phyloP scores from a whole-genome alignment of 805 yeast species.

The Yamadazyma philogaea region DNA sequence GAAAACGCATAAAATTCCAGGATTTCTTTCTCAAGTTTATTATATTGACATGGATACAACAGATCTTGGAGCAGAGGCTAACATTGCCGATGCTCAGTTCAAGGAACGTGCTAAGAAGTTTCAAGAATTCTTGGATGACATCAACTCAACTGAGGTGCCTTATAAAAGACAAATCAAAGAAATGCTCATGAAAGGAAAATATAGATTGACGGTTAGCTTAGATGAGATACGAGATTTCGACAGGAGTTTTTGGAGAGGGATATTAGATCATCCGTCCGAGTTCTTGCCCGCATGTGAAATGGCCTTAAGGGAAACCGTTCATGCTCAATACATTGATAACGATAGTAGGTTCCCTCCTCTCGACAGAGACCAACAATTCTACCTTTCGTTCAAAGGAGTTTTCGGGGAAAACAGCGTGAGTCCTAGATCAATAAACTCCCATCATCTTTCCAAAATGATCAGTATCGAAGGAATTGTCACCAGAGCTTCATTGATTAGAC shows the following conservation, averaged over 20 bases:
- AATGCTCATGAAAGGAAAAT: conserved; percentile 65
- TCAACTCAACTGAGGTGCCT: conserved; percentile 49
- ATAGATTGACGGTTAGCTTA: conserved; percentile 68
- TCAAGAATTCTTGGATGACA: conserved; percentile 75
- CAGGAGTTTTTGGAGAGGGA: conserved; percentile 70
- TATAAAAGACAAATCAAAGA: conserved; percentile 69
- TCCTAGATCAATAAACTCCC: conserved; percentile 82
- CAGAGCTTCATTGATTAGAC: conserved; percentile 87
- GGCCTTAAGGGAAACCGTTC: conserved; percentile 77
- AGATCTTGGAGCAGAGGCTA: conserved; percentile 8
- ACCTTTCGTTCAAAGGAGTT: conserved; percentile 82
- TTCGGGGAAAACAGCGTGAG: conserved; percentile 85
- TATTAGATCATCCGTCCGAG: conserved; percentile 75
- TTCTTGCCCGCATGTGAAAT: conserved; percentile 85
- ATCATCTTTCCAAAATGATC: conserved; percentile 73
- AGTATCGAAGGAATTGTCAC: conserved; percentile 95
- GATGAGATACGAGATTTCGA: conserved; percentile 90
- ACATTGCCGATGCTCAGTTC: conserved; percentile 47
- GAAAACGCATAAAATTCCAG: background rate
- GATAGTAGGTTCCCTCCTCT: conserved; percentile 48
- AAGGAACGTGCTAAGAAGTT: conserved; percentile 85
- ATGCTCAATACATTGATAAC: conserved; percentile 64
- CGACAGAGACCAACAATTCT: conserved; percentile 61
- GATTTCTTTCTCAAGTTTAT: background rate
- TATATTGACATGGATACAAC: conserved; percentile 1